These are phyloP conservation scores for Hericium alpestre DNA, from an alignment of 768 basidiomycete genomes.

Conservation along the genomic window DNA sequence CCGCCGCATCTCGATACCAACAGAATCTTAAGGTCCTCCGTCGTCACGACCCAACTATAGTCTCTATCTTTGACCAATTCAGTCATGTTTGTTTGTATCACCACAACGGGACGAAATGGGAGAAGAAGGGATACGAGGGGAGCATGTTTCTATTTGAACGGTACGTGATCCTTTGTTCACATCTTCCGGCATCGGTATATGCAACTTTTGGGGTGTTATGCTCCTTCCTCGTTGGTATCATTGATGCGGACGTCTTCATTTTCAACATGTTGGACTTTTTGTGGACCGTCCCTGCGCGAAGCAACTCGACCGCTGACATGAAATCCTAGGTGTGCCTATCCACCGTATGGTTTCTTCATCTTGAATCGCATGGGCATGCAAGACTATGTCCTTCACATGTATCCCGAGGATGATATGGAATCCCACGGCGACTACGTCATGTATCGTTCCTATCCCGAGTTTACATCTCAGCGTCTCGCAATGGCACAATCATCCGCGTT, in stretches of 20 bases:
- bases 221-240: neutral
- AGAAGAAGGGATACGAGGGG: slow-evolving; percentile 78
- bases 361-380: slow-evolving; percentile 73
- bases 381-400: slow-evolving; percentile 64
- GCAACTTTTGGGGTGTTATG: neutral
- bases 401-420: slow-evolving; percentile 69
- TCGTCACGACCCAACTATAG: slow-evolving; percentile 68
- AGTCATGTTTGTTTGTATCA: slow-evolving; percentile 80
- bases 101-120: slow-evolving; percentile 65
- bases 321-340: slow-evolving; percentile 52
- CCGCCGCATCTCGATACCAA: slow-evolving; percentile 53
- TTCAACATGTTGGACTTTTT: no score
- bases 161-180: slow-evolving; percentile 29
- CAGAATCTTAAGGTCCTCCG: slow-evolving; percentile 75
- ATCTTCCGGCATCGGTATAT: neutral
- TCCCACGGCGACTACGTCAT: slow-evolving; percentile 56
- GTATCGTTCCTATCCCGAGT: slow-evolving; percentile 65
- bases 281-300: no score
- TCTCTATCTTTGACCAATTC: slow-evolving; percentile 78
- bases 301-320: neutral
- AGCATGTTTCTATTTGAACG: slow-evolving; percentile 84
- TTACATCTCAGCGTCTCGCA: slow-evolving; percentile 32
- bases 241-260: no score
- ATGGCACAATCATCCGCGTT: slow-evolving; percentile 15
- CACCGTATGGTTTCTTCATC: slow-evolving; percentile 77